phyloP scores from a whole-genome alignment of 495 filamentous ascomycete species.

The Penicillium subrubescens region DNA sequence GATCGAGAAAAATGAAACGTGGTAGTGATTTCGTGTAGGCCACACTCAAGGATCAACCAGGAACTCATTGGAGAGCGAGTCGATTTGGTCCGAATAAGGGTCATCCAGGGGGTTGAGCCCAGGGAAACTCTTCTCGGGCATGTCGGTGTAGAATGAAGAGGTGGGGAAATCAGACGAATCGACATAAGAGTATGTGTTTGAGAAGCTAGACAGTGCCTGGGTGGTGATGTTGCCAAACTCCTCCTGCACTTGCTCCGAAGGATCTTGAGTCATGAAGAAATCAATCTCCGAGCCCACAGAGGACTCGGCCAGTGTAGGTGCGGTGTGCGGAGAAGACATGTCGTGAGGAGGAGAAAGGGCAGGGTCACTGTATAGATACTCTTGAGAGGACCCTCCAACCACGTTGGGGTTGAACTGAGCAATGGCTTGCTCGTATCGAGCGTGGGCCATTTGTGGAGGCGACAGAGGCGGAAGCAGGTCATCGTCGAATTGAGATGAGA shows the following conservation, averaged over 20 bases:
- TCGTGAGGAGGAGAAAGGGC: constrained; percentile 34
- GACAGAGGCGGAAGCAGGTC: constrained; percentile 42
- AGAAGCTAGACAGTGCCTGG: constrained; percentile 34
- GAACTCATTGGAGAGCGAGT: constrained; percentile 32
- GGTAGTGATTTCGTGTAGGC: neutral
- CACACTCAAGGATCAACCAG: constrained; percentile 26
- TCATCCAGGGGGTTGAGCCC: constrained; percentile 35
- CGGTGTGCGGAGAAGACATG: constrained; percentile 43
- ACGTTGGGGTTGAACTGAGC: constrained; percentile 24
- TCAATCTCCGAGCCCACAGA: constrained; percentile 48
- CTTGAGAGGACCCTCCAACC: constrained; percentile 30
- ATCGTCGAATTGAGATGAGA: constrained; percentile 46
- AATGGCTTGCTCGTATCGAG: constrained; percentile 29
- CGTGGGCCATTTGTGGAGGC: constrained; percentile 31
- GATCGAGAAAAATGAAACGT: constrained; percentile 6
- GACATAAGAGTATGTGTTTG: constrained; percentile 31
- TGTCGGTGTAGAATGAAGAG: constrained; percentile 41
- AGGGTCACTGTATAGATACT: constrained; percentile 37
- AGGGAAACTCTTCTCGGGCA: constrained; percentile 39
- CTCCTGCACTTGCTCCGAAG: constrained; percentile 37
- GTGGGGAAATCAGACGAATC: constrained; percentile 35
- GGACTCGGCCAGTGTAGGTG: constrained; percentile 43
- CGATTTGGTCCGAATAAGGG: constrained; percentile 36
- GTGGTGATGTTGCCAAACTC: constrained; percentile 36
- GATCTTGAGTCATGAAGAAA: constrained; percentile 47